Percentiles rank a stretch among this genome's conserved stretches.
Conservation (phyloP, 2,329 filamentous ascomycete genomes). For the Apiospora rasikravindrae region DNA sequence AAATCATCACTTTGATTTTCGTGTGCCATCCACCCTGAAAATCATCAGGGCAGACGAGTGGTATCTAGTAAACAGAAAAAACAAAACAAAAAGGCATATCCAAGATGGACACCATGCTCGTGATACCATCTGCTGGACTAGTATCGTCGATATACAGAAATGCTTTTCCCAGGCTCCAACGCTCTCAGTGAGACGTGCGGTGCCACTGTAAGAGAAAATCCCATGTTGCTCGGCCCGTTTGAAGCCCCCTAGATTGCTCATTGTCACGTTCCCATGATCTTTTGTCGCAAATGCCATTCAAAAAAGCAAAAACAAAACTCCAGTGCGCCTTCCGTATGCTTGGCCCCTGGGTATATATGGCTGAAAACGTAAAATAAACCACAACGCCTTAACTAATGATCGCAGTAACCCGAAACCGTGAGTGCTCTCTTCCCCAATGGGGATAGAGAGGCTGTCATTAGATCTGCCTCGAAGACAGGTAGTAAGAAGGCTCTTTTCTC, state of each 20-base stretch:
- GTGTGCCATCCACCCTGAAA: constrained; percentile 34
- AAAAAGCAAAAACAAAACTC: constrained; percentile 31
- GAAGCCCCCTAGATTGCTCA: neutral
- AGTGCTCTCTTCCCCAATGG: neutral
- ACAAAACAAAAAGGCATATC: neutral
- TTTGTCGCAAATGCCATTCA: constrained; percentile 19
- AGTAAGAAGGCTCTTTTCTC: too few species aligned
- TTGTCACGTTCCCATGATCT: neutral
- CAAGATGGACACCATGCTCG: neutral
- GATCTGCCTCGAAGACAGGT: neutral
- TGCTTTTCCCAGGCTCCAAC: neutral
- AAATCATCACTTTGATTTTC: constrained; percentile 34
- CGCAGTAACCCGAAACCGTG: constrained; percentile 20
- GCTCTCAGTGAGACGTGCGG: neutral
- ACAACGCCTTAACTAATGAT: constrained; percentile 20
- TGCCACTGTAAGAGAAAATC: neutral
- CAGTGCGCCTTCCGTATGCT: constrained; percentile 39
- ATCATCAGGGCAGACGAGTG: constrained; percentile 31
- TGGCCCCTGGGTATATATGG: constrained; percentile 36
- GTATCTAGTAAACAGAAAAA: constrained; percentile 31
- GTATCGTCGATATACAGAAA: neutral
- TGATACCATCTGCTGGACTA: neutral
- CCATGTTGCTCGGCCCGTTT: neutral
- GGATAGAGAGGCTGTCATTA: constrained; percentile 6
- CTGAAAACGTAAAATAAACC: constrained; percentile 11